Evolutionary conservation across 352 stramenopile genomes (phyloP).

Genomic region (Globisporangium splendens): DNA sequence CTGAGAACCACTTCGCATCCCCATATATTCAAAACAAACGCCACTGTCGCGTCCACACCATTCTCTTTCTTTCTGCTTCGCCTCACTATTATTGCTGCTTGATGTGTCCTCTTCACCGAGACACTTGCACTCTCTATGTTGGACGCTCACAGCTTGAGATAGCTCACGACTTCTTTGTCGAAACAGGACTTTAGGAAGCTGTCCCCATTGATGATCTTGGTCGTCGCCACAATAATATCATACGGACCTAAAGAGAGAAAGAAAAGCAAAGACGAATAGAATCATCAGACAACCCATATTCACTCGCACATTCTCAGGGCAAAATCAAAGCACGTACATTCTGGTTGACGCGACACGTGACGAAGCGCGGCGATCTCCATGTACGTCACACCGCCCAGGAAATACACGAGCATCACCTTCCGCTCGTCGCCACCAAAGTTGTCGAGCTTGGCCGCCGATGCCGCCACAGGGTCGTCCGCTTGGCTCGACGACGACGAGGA

Average conservation of each 20-base stretch:
- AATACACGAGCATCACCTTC: slow-evolving; percentile 96
- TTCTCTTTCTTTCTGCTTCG: not conserved
- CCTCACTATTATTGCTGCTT: not conserved
- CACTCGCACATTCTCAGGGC: not conserved
- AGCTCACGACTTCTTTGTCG: slow-evolving; percentile 76
- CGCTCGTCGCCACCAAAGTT: slow-evolving; percentile 68
- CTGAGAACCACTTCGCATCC: too few species aligned
- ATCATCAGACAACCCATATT: slow-evolving; percentile 5
- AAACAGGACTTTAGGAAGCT: slow-evolving; percentile 85
- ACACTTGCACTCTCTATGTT: not conserved
- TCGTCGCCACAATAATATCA: slow-evolving; percentile 93
- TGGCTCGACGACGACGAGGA: slow-evolving; percentile 12
- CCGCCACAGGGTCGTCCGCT: slow-evolving; percentile 6
- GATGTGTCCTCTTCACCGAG: not conserved
- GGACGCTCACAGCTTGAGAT: slow-evolving; percentile 56
- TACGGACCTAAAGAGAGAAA: slow-evolving; percentile 51
- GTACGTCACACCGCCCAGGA: slow-evolving; percentile 94
- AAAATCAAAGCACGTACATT: slow-evolving; percentile 70
- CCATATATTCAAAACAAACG: slow-evolving; percentile 3
- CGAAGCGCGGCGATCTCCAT: slow-evolving; percentile 96
- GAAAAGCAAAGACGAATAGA: slow-evolving; percentile 8
- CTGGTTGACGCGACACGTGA: slow-evolving; percentile 89
- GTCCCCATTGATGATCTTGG: slow-evolving; percentile 89
- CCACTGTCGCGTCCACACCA: too few species aligned
- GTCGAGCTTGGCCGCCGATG: slow-evolving; percentile 48